These are phyloP conservation scores for Agrostemma githago DNA, from an alignment of 148 eudicot species.

Conservation along the genomic window DNA sequence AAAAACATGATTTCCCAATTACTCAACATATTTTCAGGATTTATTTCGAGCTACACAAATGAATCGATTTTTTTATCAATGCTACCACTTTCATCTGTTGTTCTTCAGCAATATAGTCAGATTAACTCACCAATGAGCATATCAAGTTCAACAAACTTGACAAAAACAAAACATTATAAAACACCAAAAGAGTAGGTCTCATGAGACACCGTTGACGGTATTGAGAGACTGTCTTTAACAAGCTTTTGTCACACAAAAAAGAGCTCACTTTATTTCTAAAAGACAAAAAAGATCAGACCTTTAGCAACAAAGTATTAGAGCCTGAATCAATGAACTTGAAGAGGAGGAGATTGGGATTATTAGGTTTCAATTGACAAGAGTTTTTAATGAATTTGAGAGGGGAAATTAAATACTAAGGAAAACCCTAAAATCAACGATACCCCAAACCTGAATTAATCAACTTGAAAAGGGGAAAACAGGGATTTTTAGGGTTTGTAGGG, in stretches of 20 bases:
- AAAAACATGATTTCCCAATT: not conserved
- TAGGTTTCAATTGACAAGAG: not conserved
- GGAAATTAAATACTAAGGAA: not conserved
- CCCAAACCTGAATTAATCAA: not conserved
- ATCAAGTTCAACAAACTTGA: not conserved
- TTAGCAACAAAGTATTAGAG: not conserved
- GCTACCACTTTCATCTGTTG: not conserved
- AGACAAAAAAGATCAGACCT: not conserved
- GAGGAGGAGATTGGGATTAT: not conserved
- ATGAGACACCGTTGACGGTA: too few species aligned
- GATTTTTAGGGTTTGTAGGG: not conserved
- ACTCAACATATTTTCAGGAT: not conserved
- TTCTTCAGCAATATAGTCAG: not conserved
- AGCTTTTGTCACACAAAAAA: not conserved
- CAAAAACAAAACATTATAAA: not conserved
- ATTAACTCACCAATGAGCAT: not conserved
- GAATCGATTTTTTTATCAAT: not conserved
- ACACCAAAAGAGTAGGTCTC: not conserved
- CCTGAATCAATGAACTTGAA: not conserved
- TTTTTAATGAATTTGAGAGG: not conserved
- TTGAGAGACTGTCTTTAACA: not conserved
- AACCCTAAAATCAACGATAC: too few species aligned
- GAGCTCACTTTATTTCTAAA: not conserved
- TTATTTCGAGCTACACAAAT: not conserved
- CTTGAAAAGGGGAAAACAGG: not conserved